Percentiles rank a stretch among this genome's conserved stretches.
These are phyloP conservation scores for Vitis amurensis DNA, from an alignment of 164 flowering plant species.

Conservation along the genomic window DNA sequence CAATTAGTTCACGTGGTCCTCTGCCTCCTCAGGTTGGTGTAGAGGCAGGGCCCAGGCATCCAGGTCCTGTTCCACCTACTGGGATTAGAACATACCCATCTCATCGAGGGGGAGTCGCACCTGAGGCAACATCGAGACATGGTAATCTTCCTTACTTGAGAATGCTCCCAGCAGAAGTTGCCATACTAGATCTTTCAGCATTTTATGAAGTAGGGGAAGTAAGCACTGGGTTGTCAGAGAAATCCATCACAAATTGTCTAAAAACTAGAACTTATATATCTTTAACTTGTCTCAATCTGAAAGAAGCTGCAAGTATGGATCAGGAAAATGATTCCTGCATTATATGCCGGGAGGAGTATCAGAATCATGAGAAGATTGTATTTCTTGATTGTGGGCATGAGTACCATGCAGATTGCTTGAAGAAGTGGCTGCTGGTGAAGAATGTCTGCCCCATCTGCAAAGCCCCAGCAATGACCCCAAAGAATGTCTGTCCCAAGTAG, in stretches of 20 bases:
- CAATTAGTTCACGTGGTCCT: conserved; percentile 22
- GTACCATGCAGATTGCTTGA: too few species aligned
- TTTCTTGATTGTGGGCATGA: too few species aligned
- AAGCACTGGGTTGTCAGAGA: conserved; percentile 70
- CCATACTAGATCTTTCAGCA: conserved; percentile 56
- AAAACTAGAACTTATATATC: conserved; percentile 44
- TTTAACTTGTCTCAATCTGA: conserved; percentile 25
- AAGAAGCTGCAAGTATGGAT: conserved; percentile 31
- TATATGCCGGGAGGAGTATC: conserved; percentile 61
- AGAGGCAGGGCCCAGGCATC: conserved; percentile 43
- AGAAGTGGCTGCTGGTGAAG: too few species aligned
- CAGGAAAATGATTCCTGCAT: conserved; percentile 58
- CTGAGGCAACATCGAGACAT: conserved; percentile 42
- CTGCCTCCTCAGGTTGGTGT: conserved; percentile 31
- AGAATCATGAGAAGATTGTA: too few species aligned
- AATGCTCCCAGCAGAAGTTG: conserved; percentile 58
- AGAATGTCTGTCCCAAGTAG: too few species aligned
- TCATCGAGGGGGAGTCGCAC: conserved; percentile 31
- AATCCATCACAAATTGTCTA: conserved; percentile 40
- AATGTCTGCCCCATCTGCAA: too few species aligned
- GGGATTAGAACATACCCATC: conserved; percentile 50
- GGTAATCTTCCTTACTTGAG: conserved; percentile 49
- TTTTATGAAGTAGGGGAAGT: conserved; percentile 52
- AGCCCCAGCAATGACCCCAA: too few species aligned
- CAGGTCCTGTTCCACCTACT: conserved; percentile 39